These are phyloP conservation scores for Gaeumannomyces tritici DNA, from an alignment of 2,329 filamentous ascomycete species.

Conservation along the genomic window DNA sequence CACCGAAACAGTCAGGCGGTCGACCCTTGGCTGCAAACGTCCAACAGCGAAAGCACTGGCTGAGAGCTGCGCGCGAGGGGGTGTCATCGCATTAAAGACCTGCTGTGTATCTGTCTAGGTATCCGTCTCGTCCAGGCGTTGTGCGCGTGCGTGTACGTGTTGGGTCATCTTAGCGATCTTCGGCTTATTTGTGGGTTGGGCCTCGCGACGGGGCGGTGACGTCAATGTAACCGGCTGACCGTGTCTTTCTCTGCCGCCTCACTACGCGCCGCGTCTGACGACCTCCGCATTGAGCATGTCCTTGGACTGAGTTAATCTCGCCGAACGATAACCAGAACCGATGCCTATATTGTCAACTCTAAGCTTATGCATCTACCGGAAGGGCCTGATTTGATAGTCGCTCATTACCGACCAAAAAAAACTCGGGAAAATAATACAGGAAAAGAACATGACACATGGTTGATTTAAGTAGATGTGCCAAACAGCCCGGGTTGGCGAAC, in stretches of 20 bases:
- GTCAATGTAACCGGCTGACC: not conserved
- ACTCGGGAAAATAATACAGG: no score
- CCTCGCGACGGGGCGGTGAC: not conserved
- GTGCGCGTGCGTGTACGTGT: no score
- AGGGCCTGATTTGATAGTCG: no score
- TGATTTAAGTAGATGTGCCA: no score
- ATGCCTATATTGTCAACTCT: no score
- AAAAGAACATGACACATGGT: no score
- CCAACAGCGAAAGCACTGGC: not conserved
- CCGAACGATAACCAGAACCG: no score
- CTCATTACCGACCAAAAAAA: no score
- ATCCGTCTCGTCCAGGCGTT: not conserved
- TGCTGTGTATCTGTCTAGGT: not conserved
- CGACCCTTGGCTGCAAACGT: not conserved
- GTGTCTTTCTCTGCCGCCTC: not conserved
- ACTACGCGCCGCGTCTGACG: not conserved
- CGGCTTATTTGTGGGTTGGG: not conserved
- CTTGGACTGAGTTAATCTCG: not conserved
- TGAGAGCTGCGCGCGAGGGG: not conserved
- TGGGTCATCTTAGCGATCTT: not conserved
- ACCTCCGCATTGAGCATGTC: not conserved
- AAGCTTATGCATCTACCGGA: no score
- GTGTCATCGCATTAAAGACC: not conserved
- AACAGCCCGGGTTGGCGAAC: no score
- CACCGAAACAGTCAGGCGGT: not conserved